Percentiles rank a stretch among this genome's conserved stretches.
These are phyloP conservation scores for Blumeriella jaapii DNA, from an alignment of 2,329 filamentous ascomycete genomes.

Conservation along the genomic window DNA sequence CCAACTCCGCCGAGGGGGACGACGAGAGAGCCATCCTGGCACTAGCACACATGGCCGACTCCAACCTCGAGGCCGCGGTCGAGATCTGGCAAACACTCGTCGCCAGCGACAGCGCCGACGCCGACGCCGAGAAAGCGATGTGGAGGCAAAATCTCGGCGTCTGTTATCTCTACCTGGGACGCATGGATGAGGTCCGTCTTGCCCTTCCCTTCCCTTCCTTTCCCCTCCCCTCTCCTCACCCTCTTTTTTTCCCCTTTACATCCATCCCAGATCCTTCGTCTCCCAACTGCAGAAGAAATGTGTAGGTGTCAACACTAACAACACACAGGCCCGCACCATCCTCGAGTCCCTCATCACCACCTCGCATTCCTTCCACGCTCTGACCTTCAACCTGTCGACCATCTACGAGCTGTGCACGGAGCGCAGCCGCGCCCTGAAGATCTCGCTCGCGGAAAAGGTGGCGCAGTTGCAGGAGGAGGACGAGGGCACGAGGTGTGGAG, in stretches of 20 bases:
- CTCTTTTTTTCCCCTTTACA: not conserved
- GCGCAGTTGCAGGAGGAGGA: conserved; percentile 31
- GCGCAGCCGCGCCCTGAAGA: conserved; percentile 57
- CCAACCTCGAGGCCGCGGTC: conserved; percentile 54
- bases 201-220: not conserved
- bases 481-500: conserved; percentile 9
- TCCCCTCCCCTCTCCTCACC: not conserved
- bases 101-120: conserved; percentile 22
- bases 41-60: conserved; percentile 68
- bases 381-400: conserved; percentile 83
- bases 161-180: conserved; percentile 70
- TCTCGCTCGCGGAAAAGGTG: conserved; percentile 56
- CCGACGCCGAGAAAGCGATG: conserved; percentile 49
- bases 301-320: not conserved
- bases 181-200: conserved; percentile 52
- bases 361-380: conserved; percentile 59
- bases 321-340: conserved; percentile 45
- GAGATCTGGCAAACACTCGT: conserved; percentile 45
- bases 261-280: not conserved
- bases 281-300: no score
- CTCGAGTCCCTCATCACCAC: conserved; percentile 54
- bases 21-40: conserved; percentile 45
- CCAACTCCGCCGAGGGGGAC: conserved; percentile 4
- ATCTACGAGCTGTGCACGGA: conserved; percentile 90
- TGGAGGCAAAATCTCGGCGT: conserved; percentile 74